Evolutionary conservation across 2,329 filamentous ascomycete genomes (phyloP).

Genomic region (Talaromyces sp.): DNA sequence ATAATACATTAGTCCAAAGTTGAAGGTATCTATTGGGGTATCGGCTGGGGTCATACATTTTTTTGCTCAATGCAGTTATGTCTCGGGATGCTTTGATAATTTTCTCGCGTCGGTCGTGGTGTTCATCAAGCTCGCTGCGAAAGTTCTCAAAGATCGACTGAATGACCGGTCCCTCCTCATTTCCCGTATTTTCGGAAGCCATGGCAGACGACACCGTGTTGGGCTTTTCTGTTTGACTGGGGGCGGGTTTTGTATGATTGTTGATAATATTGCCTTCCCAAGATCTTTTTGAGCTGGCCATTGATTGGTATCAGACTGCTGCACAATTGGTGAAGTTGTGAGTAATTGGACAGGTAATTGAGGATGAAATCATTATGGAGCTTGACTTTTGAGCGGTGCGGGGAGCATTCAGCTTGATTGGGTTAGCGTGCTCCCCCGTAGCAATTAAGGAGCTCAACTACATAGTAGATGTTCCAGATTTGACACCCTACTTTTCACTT

Average conservation of each 20-base stretch:
- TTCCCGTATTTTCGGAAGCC: slow-evolving; percentile 1
- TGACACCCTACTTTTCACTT: not conserved
- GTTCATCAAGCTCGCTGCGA: slow-evolving; percentile 83
- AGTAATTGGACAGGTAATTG: not conserved
- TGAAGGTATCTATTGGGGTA: too few species aligned
- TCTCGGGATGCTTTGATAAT: slow-evolving; percentile 86
- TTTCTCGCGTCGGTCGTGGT: slow-evolving; percentile 86
- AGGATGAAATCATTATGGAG: not conserved
- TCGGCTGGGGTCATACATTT: slow-evolving; percentile 64
- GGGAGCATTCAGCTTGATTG: slow-evolving; percentile 5
- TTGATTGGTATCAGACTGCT: not conserved
- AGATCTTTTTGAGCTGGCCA: slow-evolving; percentile 18
- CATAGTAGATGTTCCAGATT: not conserved
- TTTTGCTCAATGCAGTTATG: slow-evolving; percentile 92
- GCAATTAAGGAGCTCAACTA: not conserved
- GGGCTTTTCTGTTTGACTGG: not conserved
- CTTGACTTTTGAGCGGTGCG: slow-evolving; percentile 3
- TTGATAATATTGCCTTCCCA: slow-evolving; percentile 18
- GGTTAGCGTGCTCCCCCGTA: not conserved
- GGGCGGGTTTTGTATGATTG: not conserved
- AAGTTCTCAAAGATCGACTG: slow-evolving; percentile 77
- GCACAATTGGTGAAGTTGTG: not conserved
- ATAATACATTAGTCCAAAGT: not conserved
- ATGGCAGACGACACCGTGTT: not conserved
- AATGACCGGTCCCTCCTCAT: not conserved